These are phyloP conservation scores for Thinopyrum elongatum DNA, from an alignment of 176 grass and related monocot species.

Conservation along the genomic window DNA sequence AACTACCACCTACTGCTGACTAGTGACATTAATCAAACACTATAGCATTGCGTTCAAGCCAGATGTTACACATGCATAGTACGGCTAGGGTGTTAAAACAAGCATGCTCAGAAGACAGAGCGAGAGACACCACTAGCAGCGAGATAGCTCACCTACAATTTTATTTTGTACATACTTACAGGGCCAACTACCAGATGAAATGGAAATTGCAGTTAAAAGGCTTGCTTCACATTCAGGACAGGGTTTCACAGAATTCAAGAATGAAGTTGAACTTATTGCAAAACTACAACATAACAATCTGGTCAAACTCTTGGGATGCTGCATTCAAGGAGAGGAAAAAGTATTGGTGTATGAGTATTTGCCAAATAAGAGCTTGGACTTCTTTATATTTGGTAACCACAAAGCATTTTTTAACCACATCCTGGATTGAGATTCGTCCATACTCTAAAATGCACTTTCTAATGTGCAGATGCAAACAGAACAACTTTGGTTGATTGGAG, in stretches of 20 bases:
- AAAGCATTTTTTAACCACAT: neutral
- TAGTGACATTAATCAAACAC: too few species aligned
- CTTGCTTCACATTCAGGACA: conserved; percentile 23
- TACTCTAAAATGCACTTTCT: neutral
- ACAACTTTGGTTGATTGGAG: conserved; percentile 1
- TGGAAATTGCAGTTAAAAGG: conserved; percentile 13
- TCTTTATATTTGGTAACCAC: conserved; percentile 18
- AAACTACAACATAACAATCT: conserved; percentile 34
- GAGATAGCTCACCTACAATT: neutral
- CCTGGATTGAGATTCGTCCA: neutral
- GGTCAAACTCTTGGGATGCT: conserved; percentile 1
- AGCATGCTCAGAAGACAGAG: too few species aligned
- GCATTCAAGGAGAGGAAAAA: conserved; percentile 23
- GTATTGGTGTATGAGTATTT: conserved; percentile 30
- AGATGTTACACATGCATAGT: too few species aligned
- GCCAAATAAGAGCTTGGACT: conserved; percentile 32
- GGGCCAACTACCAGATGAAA: conserved; percentile 13
- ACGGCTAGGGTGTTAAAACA: too few species aligned
- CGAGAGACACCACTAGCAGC: too few species aligned
- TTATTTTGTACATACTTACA: neutral
- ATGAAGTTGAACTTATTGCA: conserved; percentile 30
- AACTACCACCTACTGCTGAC: too few species aligned
- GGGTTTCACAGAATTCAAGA: conserved; percentile 20
- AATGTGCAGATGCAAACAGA: conserved; percentile 1
- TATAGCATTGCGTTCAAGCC: too few species aligned